Evolutionary conservation across 352 stramenopile species (phyloP).

Genomic region (Phytophthora hybrid): DNA sequence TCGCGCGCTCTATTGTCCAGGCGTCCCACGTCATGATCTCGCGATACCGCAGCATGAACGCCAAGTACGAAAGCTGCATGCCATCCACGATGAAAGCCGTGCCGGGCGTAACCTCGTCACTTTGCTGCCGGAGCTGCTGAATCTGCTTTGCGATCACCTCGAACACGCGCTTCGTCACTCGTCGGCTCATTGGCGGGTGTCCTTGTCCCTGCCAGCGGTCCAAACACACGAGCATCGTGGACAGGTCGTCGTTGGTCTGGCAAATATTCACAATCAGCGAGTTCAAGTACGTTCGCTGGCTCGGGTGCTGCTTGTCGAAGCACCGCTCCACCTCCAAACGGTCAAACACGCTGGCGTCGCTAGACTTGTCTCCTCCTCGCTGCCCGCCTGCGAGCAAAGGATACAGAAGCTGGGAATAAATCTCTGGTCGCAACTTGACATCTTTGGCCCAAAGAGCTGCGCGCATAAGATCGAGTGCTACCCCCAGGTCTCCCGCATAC

Average conservation of each 20-base stretch:
- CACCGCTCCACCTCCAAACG: conserved; percentile 63
- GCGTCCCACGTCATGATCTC: conserved; percentile 55
- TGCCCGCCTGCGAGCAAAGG: conserved; percentile 54
- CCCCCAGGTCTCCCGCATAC: conserved; percentile 51
- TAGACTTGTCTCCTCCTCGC: conserved; percentile 34
- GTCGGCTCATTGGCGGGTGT: conserved; percentile 52
- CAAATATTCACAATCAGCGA: conserved; percentile 76
- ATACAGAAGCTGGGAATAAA: conserved; percentile 75
- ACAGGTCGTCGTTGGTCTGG: conserved; percentile 68
- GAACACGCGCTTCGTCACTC: conserved; percentile 60
- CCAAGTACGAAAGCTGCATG: conserved; percentile 61
- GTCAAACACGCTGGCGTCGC: conserved; percentile 52
- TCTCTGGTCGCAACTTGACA: conserved; percentile 56
- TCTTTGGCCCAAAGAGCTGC: conserved; percentile 49
- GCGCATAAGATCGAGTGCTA: conserved; percentile 59
- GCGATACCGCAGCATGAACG: conserved; percentile 63
- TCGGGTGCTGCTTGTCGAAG: conserved; percentile 62
- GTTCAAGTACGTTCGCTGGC: conserved; percentile 50
- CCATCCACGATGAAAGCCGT: conserved; percentile 52
- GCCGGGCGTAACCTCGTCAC: conserved; percentile 7
- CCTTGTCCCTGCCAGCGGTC: conserved; percentile 66
- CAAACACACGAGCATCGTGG: conserved; percentile 64
- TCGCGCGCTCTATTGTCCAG: conserved; percentile 61
- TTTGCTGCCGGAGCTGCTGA: conserved; percentile 40
- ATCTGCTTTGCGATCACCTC: conserved; percentile 69